Evolutionary conservation across 192 early-diverging fungal genomes (phyloP).

Genomic region (Irineochytrium annulatum): DNA sequence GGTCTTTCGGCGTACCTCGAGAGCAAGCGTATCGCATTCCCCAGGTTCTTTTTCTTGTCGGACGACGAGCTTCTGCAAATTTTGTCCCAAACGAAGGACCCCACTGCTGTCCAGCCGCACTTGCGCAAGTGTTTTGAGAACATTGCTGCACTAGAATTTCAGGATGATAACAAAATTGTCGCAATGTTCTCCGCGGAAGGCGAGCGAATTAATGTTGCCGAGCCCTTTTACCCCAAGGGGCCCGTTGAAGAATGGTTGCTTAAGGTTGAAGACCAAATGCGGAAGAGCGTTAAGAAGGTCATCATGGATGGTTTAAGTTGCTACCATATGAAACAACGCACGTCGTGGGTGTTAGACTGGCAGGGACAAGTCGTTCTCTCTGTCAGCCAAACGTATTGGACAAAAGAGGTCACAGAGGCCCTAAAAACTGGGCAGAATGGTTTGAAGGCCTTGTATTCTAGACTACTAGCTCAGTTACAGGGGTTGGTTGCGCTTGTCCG

Average conservation of each 20-base stretch:
- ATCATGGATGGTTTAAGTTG: constrained; percentile 46
- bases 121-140: constrained; percentile 62
- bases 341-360: constrained; percentile 55
- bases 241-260: constrained; percentile 59
- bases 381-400: constrained; percentile 55
- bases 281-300: constrained; percentile 52
- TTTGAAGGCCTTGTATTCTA: constrained; percentile 33
- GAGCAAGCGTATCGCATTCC: constrained; percentile 57
- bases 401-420: constrained; percentile 55
- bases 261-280: constrained; percentile 53
- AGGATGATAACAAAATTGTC: constrained; percentile 39
- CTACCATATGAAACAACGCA: constrained; percentile 41
- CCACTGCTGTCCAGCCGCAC: constrained; percentile 59
- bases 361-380: constrained; percentile 55
- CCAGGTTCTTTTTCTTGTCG: constrained; percentile 58
- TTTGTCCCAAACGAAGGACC: constrained; percentile 60
- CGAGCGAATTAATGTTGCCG: constrained; percentile 45
- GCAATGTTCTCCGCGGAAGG: constrained; percentile 59
- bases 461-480: constrained; percentile 47
- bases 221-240: constrained; percentile 59
- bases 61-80: constrained; percentile 62
- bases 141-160: constrained; percentile 52
- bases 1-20: constrained; percentile 57
- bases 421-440: constrained; percentile 39
- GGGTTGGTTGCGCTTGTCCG: constrained; percentile 53